Evolutionary conservation across 2,329 filamentous ascomycete species (phyloP).

Genomic region (Exophiala sp.): DNA sequence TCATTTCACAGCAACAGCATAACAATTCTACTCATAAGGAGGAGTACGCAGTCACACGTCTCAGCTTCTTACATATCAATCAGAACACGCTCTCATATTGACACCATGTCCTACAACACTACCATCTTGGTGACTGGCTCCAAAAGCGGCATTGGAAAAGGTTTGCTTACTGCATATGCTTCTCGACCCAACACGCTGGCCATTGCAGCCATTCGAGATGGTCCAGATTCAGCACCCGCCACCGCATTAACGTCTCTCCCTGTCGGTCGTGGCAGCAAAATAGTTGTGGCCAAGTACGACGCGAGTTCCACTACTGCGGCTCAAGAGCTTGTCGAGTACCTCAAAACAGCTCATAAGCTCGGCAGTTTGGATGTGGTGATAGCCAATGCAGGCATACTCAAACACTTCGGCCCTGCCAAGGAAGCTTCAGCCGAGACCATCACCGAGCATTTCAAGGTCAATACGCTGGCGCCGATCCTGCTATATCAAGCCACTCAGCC

Average conservation of each 20-base stretch:
- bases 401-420: conserved; percentile 32
- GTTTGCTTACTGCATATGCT: conserved; percentile 17
- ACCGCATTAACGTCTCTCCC: conserved; percentile 36
- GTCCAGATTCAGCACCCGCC: conserved; percentile 11
- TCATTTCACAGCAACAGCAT: too few species aligned
- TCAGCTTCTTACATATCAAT: too few species aligned
- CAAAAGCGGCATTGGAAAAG: conserved; percentile 22
- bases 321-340: conserved; percentile 31
- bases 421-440: conserved; percentile 39
- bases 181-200: conserved; percentile 16
- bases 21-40: too few species aligned
- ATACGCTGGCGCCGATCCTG: conserved; percentile 35
- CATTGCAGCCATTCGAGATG: conserved; percentile 24
- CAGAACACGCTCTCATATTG: too few species aligned
- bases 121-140: conserved; percentile 18
- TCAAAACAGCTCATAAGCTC: conserved; percentile 34
- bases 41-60: too few species aligned
- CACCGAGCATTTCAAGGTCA: conserved; percentile 40
- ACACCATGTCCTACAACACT: conserved; percentile 14
- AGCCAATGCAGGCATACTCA: conserved; percentile 48
- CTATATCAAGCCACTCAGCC: conserved; percentile 37
- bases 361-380: conserved; percentile 48
- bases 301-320: conserved; percentile 34
- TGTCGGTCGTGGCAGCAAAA: conserved; percentile 31
- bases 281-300: conserved; percentile 45